A percentile compares a stretch with the other conserved stretches of the same genome.
phyloP scores from a whole-genome alignment of 2,329 filamentous ascomycete species.

The Aciculosporium take region DNA sequence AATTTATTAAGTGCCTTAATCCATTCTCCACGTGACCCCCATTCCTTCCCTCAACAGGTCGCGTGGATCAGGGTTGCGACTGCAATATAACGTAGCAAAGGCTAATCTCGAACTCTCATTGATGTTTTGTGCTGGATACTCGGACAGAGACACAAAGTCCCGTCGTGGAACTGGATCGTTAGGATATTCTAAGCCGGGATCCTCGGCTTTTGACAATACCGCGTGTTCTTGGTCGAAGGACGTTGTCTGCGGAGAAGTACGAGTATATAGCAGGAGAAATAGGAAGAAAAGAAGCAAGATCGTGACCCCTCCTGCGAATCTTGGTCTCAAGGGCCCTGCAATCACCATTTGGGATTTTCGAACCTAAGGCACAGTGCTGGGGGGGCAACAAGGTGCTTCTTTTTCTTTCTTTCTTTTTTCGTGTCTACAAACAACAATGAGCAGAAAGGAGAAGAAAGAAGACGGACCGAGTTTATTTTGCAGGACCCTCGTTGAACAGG shows the following conservation, averaged over 20 bases:
- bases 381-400: too few species aligned
- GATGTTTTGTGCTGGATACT: slow-evolving; percentile 1
- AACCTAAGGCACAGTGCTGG: too few species aligned
- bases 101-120: background rate
- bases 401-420: background rate
- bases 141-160: background rate
- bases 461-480: too few species aligned
- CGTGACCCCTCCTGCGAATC: background rate
- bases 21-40: too few species aligned
- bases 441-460: too few species aligned
- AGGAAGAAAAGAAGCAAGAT: background rate
- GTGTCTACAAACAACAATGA: too few species aligned
- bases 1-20: too few species aligned
- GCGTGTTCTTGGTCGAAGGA: background rate
- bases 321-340: background rate
- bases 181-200: slow-evolving; percentile 1
- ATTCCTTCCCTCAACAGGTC: too few species aligned
- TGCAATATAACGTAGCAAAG: slow-evolving; percentile 2
- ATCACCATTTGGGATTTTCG: background rate
- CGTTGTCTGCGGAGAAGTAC: background rate
- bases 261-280: background rate
- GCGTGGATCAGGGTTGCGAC: background rate
- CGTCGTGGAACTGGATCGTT: slow-evolving; percentile 2
- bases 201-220: background rate
- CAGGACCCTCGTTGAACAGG: background rate